Evolutionary conservation across 345 rosid genomes (phyloP), one percentile per base, ranked within the genome.

Genomic region (Gossypium rotundifolium): DNA sequence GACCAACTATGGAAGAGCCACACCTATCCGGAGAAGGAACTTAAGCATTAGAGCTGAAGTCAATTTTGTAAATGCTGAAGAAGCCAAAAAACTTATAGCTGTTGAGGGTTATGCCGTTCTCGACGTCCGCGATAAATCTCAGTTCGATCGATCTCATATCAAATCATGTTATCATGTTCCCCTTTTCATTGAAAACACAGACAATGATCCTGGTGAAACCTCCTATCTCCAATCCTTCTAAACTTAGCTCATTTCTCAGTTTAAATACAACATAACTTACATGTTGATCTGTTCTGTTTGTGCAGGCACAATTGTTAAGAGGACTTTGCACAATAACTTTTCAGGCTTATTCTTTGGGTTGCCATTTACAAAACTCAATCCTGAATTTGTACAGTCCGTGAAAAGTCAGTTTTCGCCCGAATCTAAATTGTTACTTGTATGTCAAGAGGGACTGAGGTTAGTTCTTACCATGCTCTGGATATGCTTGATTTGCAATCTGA

Each of bases 391-490:
- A 59, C 85, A 85, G 38, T 75, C 91, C 0, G 87, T 92, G 29
- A 83, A 76, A 83, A 82, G 70, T 57, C 84, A 87, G 81, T 88
- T 94, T 80, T 79, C 93, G 17, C 86, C 89, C 12, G 88, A 92
- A 48, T 88, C 89, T 65, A 91, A 91, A 84, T 75, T 94, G 58
- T 82, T 94, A 61, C 72, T 94, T 69, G 98, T 94, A 68, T 94
- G 98, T 70, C 97, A 94, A 82, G 97, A 91, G 82, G 98, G 98
- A 20, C 83, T 94, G 76, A 92, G 98, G 98, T 92, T 65, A 77
- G 91, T 79, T 52, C 42, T 63, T 44, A 20, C 16, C 5, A 13
- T 62, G 46, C 59, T 25, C 48, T 51, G 71, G 57, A 61, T 44
- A 52, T 52, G 38, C 38, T 33, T 33, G 38, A 33, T 33, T 33